Evolutionary conservation across 495 filamentous ascomycete species (phyloP), one percentile per base, ranked within the genome.

Genomic region (Lepidopterella palustris): DNA sequence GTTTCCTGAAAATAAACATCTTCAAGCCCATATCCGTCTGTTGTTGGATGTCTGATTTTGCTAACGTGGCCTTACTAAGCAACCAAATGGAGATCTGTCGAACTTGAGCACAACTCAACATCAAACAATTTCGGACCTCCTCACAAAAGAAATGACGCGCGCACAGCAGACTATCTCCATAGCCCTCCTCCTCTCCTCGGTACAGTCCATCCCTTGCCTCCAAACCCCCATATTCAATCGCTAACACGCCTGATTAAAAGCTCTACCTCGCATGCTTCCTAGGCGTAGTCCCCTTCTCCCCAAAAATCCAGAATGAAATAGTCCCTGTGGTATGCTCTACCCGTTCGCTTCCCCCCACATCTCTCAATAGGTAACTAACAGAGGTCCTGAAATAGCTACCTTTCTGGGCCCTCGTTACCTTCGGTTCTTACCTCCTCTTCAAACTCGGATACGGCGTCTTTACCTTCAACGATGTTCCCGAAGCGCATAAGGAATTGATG

Each of bases 141-240:
- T n/a, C n/a, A n/a, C n/a, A n/a, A n/a, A n/a, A n/a, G n/a, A n/a
- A 39, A 98, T 97, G 93, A 96, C 93, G 62, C 89, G 90, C 73
- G 93, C 93, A 23, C 88, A 92, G 70, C 92, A 98, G 73, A 90
- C 87, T 62, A 83, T 96, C 71, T 95, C 90, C 42, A 77, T 95
- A 59, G 83, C 83, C 64, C 84, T 96, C 65, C 83, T 96, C 58
- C 78, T 92, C 70, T 88, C 87, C 72, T 96, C 92, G 24, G 92
- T 97, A 81, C 50, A 79, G 57, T 49, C 51, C 49, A 55, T 51
- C n/a, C n/a, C n/a, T n/a, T 53, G 40, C 26, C 47, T 20, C 50
- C 26, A 58, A 47, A 27, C 49, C 51, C 47, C 26, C 53, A 8
- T 29, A 25, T 29, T 49, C 40, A 24, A 53, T 60, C 47, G 54